Evolutionary conservation across 768 basidiomycete species (phyloP).

Genomic region (Russula brevipes): DNA sequence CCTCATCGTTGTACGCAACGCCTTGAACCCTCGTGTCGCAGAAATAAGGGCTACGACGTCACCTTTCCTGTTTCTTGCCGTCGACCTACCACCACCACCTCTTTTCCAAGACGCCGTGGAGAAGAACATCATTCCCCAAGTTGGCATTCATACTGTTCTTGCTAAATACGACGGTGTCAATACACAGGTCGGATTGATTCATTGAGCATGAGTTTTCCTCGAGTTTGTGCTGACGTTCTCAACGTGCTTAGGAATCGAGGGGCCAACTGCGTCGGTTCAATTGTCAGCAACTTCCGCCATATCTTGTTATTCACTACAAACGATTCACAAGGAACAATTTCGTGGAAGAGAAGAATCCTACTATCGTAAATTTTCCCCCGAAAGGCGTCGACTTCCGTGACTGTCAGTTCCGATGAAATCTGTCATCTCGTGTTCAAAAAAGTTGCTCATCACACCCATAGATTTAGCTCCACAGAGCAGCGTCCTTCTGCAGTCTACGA

Average conservation of each 20-base stretch:
- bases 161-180: slow-evolving; percentile 91
- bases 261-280: slow-evolving; percentile 87
- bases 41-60: slow-evolving; percentile 82
- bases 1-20: neutral
- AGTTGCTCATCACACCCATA: slow-evolving; percentile 31
- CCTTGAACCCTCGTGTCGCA: slow-evolving; percentile 30
- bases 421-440: neutral
- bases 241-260: slow-evolving; percentile 59
- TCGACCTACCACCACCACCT: slow-evolving; percentile 96
- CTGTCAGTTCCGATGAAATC: slow-evolving; percentile 51
- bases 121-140: slow-evolving; percentile 99
- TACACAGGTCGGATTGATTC: slow-evolving; percentile 58
- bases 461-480: slow-evolving; percentile 70
- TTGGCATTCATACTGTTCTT: slow-evolving; percentile 82
- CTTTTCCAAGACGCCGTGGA: slow-evolving; percentile 94
- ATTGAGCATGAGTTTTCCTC: slow-evolving; percentile 22
- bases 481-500: slow-evolving; percentile 76
- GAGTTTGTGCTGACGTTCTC: slow-evolving; percentile 20
- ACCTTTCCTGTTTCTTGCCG: slow-evolving; percentile 92
- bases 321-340: slow-evolving; percentile 95
- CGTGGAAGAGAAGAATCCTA: slow-evolving; percentile 98
- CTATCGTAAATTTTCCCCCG: slow-evolving; percentile 95
- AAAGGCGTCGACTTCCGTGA: slow-evolving; percentile 88
- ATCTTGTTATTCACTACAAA: slow-evolving; percentile 92
- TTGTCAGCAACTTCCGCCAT: slow-evolving; percentile 81